Percentiles rank a stretch among this genome's conserved stretches.
phyloP scores from a whole-genome alignment of 176 grass and related monocot genomes.

The Elymus sibiricus region DNA sequence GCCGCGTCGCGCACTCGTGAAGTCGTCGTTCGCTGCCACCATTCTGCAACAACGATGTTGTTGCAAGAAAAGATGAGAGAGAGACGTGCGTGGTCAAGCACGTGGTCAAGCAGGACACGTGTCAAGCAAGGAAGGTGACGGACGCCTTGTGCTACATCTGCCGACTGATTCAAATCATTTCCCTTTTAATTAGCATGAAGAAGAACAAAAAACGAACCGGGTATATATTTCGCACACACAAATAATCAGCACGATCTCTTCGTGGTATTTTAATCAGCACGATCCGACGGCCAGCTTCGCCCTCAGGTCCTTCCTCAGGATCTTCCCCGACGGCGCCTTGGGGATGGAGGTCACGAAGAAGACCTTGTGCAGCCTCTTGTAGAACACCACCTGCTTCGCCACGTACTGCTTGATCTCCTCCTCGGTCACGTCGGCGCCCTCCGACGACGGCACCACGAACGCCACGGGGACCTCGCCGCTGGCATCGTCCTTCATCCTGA shows the following conservation, averaged over 20 bases:
- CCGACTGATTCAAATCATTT: no score
- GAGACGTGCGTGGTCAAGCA: no score
- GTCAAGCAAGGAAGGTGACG: no score
- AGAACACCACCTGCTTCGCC: conserved; percentile 78
- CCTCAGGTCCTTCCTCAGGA: conserved; percentile 83
- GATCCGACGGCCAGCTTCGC: conserved; percentile 47
- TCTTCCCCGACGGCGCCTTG: conserved; percentile 84
- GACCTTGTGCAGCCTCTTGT: conserved; percentile 75
- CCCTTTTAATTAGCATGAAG: background rate
- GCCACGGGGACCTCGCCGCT: conserved; percentile 78
- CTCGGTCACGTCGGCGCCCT: conserved; percentile 42
- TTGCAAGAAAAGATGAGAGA: no score
- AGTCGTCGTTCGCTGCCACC: no score
- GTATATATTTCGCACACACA: background rate
- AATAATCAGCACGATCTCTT: background rate
- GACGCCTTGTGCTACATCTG: no score
- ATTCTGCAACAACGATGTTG: no score
- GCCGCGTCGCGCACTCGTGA: no score
- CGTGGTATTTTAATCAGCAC: no score
- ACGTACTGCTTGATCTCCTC: conserved; percentile 90
- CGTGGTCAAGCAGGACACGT: no score
- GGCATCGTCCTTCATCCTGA: conserved; percentile 71
- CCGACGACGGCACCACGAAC: conserved; percentile 42
- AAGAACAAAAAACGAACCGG: background rate
- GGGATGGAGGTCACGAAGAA: conserved; percentile 72